phyloP scores from a whole-genome alignment of 352 stramenopile genomes.

The Phytopythium boreale region DNA sequence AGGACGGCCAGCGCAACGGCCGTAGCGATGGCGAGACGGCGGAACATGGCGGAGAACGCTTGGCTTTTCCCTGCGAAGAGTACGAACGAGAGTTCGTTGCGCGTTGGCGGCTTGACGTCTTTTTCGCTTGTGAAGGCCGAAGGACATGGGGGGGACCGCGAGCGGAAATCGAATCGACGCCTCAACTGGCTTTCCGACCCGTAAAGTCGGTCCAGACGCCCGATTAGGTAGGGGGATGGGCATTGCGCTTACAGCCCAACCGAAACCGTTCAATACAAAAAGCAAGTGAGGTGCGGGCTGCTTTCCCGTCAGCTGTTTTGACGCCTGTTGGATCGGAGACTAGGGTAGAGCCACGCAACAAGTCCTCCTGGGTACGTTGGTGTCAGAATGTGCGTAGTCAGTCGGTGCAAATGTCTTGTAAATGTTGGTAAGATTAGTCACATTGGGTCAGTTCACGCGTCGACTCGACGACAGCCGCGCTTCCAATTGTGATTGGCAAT shows the following conservation, averaged over 20 bases:
- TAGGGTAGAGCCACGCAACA: background rate
- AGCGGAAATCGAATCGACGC: background rate
- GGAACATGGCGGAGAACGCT: constrained; percentile 25
- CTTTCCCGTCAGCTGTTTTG: background rate
- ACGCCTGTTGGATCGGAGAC: background rate
- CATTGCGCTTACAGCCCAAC: background rate
- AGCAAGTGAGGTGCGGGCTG: background rate
- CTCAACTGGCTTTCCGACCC: constrained; percentile 7
- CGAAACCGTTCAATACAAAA: background rate
- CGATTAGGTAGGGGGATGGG: constrained; percentile 1
- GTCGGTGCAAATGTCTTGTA: background rate
- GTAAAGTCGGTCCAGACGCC: constrained; percentile 4
- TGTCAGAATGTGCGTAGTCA: background rate
- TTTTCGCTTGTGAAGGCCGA: constrained; percentile 1
- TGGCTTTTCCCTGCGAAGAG: background rate
- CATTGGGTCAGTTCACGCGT: background rate
- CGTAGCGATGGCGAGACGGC: constrained; percentile 33
- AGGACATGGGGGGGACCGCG: background rate
- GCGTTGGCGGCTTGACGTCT: constrained; percentile 2
- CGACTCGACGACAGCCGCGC: background rate
- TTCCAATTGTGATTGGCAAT: background rate
- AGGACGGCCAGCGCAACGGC: constrained; percentile 38
- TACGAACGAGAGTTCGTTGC: constrained; percentile 6
- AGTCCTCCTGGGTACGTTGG: background rate
- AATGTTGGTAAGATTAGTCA: background rate